Evolutionary conservation across 768 basidiomycete species (phyloP).

Genomic region (Suillus alpinus): DNA sequence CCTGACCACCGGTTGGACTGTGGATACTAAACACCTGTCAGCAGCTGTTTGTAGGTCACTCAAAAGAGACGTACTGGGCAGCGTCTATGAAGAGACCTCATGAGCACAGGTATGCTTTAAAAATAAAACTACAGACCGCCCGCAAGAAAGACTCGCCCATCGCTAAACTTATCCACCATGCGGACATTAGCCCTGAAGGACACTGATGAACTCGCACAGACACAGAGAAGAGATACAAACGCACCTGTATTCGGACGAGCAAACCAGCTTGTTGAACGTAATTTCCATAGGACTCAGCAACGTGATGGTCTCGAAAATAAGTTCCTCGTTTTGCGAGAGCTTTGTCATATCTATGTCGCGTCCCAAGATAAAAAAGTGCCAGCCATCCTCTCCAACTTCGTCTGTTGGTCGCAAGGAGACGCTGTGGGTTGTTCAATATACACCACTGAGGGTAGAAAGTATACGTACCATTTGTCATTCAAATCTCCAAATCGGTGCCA

Average conservation of each 20-base stretch:
- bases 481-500: conserved; percentile 49
- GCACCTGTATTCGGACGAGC: conserved; percentile 21
- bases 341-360: conserved; percentile 18
- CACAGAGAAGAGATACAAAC: not conserved
- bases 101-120: not conserved
- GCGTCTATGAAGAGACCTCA: conserved; percentile 6
- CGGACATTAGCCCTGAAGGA: conserved; percentile 12
- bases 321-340: conserved; percentile 16
- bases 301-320: conserved; percentile 13
- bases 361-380: conserved; percentile 29
- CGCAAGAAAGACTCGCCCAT: conserved; percentile 14
- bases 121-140: conserved; percentile 10
- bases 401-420: conserved; percentile 35
- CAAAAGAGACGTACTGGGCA: conserved; percentile 6
- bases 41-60: not conserved
- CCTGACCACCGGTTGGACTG: conserved; percentile 13
- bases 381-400: conserved; percentile 23
- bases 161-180: conserved; percentile 11
- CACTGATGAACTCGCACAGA: not conserved
- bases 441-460: not conserved
- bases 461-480: not conserved
- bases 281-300: conserved; percentile 23
- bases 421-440: conserved; percentile 16
- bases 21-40: conserved; percentile 2
- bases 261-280: conserved; percentile 22